phyloP scores from a whole-genome alignment of 768 basidiomycete genomes.

The Hortiboletus campestris region DNA sequence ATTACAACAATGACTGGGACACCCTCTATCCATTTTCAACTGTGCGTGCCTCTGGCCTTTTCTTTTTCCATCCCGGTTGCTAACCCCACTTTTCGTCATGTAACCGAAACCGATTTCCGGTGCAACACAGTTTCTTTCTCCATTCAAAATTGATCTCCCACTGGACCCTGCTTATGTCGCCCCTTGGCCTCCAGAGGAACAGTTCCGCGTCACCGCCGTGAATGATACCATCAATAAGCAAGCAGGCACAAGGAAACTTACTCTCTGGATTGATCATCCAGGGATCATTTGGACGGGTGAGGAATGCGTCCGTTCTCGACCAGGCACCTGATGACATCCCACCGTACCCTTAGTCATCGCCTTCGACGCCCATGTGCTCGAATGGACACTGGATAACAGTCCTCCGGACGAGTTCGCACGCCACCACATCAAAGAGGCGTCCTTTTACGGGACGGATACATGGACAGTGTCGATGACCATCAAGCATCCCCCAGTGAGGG shows the following conservation, averaged over 20 bases:
- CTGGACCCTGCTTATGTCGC: slow-evolving; percentile 48
- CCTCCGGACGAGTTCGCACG: slow-evolving; percentile 74
- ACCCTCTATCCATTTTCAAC: slow-evolving; percentile 76
- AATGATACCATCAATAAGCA: slow-evolving; percentile 53
- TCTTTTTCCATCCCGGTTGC: not conserved
- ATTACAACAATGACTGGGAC: slow-evolving; percentile 88
- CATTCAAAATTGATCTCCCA: slow-evolving; percentile 74
- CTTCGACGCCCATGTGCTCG: slow-evolving; percentile 85
- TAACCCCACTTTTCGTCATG: not conserved
- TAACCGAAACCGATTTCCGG: not conserved
- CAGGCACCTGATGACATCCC: not conserved
- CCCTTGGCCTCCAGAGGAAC: slow-evolving; percentile 41
- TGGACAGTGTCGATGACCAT: slow-evolving; percentile 76
- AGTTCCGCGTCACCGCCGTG: slow-evolving; percentile 55
- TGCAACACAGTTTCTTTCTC: slow-evolving; percentile 65
- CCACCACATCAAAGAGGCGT: slow-evolving; percentile 91
- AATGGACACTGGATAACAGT: slow-evolving; percentile 78
- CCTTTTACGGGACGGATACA: slow-evolving; percentile 73
- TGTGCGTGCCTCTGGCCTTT: slow-evolving; percentile 36
- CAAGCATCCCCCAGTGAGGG: slow-evolving; percentile 39
- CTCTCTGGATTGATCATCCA: slow-evolving; percentile 70
- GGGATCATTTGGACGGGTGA: slow-evolving; percentile 84
- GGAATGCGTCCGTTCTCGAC: slow-evolving; percentile 12
- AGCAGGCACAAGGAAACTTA: slow-evolving; percentile 67
- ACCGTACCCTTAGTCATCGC: slow-evolving; percentile 57